These are phyloP conservation scores for Neurospora sp. DNA, from an alignment of 495 filamentous ascomycete genomes.

Conservation along the genomic window DNA sequence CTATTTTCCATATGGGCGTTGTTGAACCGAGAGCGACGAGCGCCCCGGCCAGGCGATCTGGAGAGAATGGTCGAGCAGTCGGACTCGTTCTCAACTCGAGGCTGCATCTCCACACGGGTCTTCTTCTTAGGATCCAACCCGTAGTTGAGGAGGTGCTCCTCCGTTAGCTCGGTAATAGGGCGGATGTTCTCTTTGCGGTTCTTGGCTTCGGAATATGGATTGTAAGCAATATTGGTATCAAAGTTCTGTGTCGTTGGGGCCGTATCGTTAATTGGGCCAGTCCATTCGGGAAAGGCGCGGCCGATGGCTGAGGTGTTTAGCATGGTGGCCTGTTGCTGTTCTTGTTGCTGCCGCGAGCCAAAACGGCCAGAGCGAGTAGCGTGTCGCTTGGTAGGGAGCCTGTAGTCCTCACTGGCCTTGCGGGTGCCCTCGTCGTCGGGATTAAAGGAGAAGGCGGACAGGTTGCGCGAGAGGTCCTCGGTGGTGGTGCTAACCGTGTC, in stretches of 20 bases:
- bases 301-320: conserved; percentile 56
- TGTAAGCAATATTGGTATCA: conserved; percentile 9
- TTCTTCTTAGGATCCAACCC: conserved; percentile 19
- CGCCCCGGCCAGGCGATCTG: conserved; percentile 8
- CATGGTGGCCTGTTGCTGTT: conserved; percentile 3
- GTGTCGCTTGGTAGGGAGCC: conserved; percentile 9
- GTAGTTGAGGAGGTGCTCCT: conserved; percentile 19
- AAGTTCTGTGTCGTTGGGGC: conserved; percentile 12
- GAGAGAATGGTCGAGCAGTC: conserved; percentile 32
- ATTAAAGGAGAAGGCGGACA: conserved; percentile 34
- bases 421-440: conserved; percentile 38
- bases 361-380: conserved; percentile 21
- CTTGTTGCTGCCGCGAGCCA: conserved; percentile 6
- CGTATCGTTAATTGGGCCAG: conserved; percentile 15
- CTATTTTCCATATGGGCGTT: conserved; percentile 3
- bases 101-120: conserved; percentile 31
- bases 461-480: conserved; percentile 24
- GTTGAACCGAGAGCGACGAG: conserved; percentile 20
- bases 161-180: conserved; percentile 15
- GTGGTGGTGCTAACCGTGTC: conserved; percentile 38
- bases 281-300: conserved; percentile 53
- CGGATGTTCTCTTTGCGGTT: conserved; percentile 31
- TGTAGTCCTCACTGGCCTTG: conserved; percentile 17
- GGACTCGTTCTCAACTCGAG: conserved; percentile 34
- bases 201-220: conserved; percentile 5